phyloP scores from a whole-genome alignment of 2,329 filamentous ascomycete species.

The Pestalotiopsis sp. region DNA sequence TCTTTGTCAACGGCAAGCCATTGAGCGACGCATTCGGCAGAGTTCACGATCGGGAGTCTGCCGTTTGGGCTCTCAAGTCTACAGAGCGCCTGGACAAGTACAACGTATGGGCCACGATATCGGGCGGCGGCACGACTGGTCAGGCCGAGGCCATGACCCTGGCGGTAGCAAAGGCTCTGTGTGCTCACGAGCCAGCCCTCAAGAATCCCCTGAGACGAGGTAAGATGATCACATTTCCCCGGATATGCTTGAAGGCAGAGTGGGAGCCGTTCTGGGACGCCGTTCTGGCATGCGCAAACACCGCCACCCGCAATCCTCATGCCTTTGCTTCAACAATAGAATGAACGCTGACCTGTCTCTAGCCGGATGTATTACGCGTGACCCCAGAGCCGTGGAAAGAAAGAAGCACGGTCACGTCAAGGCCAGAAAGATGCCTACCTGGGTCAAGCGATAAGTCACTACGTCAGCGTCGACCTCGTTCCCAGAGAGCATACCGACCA shows the following conservation, averaged over 20 bases:
- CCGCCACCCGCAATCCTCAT: neutral
- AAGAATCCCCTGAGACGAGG: conserved; percentile 88
- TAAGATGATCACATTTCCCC: conserved; percentile 44
- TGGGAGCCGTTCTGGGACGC: neutral
- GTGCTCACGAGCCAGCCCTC: conserved; percentile 89
- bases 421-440: conserved; percentile 96
- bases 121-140: conserved; percentile 88
- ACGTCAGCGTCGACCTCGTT: neutral
- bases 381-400: conserved; percentile 90
- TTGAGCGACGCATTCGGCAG: conserved; percentile 81
- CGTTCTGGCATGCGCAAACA: neutral
- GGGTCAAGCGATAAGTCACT: conserved; percentile 78
- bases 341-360: conserved; percentile 44
- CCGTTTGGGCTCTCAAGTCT: conserved; percentile 84
- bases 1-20: conserved; percentile 88
- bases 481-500: neutral
- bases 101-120: conserved; percentile 87
- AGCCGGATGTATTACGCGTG: conserved; percentile 93
- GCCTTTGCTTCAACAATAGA: neutral
- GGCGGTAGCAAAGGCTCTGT: conserved; percentile 83
- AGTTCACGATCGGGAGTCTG: conserved; percentile 92
- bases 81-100: conserved; percentile 91
- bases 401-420: conserved; percentile 98
- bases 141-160: conserved; percentile 94
- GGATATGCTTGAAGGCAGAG: neutral